Conservation (phyloP, 768 basidiomycete genomes). For the Serpula lacrymans region DNA sequence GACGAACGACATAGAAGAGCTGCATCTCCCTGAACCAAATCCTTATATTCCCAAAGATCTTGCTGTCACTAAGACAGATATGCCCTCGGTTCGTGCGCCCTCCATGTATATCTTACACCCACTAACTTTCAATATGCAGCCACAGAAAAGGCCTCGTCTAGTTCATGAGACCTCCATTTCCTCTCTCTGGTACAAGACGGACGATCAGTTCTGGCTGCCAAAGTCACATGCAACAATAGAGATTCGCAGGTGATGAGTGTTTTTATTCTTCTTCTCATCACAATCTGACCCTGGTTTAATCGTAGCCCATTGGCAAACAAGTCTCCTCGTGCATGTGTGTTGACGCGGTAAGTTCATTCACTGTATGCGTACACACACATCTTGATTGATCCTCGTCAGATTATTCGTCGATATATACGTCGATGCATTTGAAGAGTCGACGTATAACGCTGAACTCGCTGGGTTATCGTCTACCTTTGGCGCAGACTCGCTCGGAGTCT, state of each 20-base stretch:
- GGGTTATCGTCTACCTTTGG: conserved; percentile 75
- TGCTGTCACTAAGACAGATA: conserved; percentile 73
- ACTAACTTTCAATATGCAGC: conserved; percentile 41
- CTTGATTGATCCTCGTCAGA: conserved; percentile 36
- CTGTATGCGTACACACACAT: no score
- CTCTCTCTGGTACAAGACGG: conserved; percentile 94
- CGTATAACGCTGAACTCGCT: conserved; percentile 91
- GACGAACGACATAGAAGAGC: conserved; percentile 60
- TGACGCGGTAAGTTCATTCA: conserved; percentile 71
- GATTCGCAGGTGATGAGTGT: neutral
- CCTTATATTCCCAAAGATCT: conserved; percentile 88
- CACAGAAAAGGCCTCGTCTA: conserved; percentile 68
- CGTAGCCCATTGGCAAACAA: conserved; percentile 54
- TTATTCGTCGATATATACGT: conserved; percentile 82
- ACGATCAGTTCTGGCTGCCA: conserved; percentile 95
- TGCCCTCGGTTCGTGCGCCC: conserved; percentile 47
- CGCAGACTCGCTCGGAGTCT: conserved; percentile 61
- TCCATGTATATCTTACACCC: neutral
- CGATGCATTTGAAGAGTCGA: conserved; percentile 85
- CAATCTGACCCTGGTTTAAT: no score
- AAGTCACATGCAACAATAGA: conserved; percentile 78
- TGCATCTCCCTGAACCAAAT: conserved; percentile 82
- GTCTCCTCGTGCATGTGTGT: conserved; percentile 66
- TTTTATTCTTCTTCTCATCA: neutral
- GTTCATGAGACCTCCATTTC: conserved; percentile 70